These are phyloP conservation scores for Aspergillus texensis DNA, from an alignment of 2,329 filamentous ascomycete genomes.

Conservation along the genomic window DNA sequence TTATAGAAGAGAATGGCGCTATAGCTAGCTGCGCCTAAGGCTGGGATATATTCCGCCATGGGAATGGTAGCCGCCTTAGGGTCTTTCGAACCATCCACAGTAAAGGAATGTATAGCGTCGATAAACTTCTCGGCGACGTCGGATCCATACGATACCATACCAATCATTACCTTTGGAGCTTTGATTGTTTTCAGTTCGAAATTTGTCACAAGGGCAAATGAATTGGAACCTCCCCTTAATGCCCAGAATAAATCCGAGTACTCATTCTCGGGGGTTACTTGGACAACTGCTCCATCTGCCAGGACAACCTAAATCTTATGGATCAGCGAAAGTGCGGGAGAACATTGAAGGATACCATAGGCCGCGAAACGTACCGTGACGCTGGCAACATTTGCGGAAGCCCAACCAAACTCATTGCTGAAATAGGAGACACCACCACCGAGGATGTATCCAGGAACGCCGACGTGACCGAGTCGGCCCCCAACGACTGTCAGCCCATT, in stretches of 20 bases:
- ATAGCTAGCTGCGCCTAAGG: background rate
- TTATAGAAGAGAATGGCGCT: constrained; percentile 4
- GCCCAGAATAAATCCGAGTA: constrained; percentile 7
- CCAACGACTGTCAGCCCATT: background rate
- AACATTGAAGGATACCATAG: background rate
- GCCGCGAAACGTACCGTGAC: background rate
- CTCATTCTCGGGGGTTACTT: background rate
- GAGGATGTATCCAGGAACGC: background rate
- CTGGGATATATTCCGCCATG: background rate
- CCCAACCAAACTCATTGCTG: constrained; percentile 3
- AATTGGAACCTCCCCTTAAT: constrained; percentile 1
- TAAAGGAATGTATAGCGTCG: constrained; percentile 1
- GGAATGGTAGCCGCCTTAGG: constrained; percentile 1
- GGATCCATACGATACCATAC: background rate
- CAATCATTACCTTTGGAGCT: background rate
- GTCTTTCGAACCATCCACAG: constrained; percentile 1
- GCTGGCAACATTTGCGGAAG: constrained; percentile 1
- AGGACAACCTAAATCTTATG: background rate
- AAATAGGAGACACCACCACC: constrained; percentile 1
- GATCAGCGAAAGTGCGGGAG: background rate
- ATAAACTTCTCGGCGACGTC: background rate
- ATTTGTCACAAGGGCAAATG: constrained; percentile 1
- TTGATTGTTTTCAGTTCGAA: constrained; percentile 7
- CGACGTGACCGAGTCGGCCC: constrained; percentile 4
- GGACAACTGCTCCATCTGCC: background rate